A percentile compares a stretch with the other conserved stretches of the same genome.
These are phyloP conservation scores for Besnoitia besnoiti DNA, from an alignment of 169 alveolate genomes.

Conservation along the genomic window DNA sequence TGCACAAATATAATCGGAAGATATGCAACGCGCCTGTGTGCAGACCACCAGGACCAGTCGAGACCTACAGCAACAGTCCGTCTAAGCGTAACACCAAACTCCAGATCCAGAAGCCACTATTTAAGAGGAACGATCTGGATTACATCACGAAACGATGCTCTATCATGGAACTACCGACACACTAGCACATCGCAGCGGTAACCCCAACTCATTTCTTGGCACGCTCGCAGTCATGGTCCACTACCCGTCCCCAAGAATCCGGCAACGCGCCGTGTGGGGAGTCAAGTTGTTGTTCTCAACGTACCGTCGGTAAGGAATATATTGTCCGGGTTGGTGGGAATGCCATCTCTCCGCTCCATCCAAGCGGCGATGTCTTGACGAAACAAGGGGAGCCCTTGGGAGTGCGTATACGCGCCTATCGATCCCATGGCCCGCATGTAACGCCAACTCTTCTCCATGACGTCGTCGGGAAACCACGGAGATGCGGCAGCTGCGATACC, in stretches of 20 bases:
- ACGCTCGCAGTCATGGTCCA: too few relatives aligned
- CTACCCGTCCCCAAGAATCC: too few relatives aligned
- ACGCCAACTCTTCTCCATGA: background rate
- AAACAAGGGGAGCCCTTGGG: conserved; percentile 61
- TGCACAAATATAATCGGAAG: too few relatives aligned
- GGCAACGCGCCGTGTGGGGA: background rate
- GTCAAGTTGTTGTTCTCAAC: conserved; percentile 1
- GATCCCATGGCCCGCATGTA: conserved; percentile 41
- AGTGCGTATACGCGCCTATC: conserved; percentile 66
- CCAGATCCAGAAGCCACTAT: too few relatives aligned
- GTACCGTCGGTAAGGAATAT: conserved; percentile 73
- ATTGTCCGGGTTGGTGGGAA: conserved; percentile 67
- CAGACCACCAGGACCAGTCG: too few relatives aligned
- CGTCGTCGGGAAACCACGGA: conserved; percentile 60
- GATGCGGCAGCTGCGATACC: background rate
- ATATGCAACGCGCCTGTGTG: too few relatives aligned
- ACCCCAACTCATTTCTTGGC: too few relatives aligned
- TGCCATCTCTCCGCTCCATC: conserved; percentile 76
- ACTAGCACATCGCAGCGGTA: too few relatives aligned
- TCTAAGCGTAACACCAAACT: too few relatives aligned
- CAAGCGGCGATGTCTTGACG: conserved; percentile 61
- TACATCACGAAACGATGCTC: background rate
- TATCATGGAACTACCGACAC: background rate
- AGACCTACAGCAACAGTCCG: too few relatives aligned
- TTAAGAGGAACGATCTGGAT: too few relatives aligned